Evolutionary conservation across 371 early-diverging fungal species (phyloP).

Genomic region (Globomyces sp.): DNA sequence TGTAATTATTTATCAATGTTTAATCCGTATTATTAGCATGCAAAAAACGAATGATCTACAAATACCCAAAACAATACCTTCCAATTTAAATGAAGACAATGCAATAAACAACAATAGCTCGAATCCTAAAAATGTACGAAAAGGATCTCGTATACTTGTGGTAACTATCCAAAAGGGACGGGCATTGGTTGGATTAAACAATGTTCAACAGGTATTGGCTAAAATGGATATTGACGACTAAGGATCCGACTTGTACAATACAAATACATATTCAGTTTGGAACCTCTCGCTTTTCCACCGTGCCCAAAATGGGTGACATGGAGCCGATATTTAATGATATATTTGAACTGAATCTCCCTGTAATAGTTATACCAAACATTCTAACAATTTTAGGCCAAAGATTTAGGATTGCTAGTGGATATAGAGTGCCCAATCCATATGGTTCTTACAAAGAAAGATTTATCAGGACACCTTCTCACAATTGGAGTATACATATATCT

Average conservation of each 20-base stretch:
- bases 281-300: slow-evolving; percentile 24
- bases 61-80: background rate
- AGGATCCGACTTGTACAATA: slow-evolving; percentile 32
- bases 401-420: slow-evolving; percentile 22
- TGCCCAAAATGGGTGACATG: slow-evolving; percentile 25
- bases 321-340: slow-evolving; percentile 35
- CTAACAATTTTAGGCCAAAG: slow-evolving; percentile 18
- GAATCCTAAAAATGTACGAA: background rate
- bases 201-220: slow-evolving; percentile 26
- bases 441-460: slow-evolving; percentile 26
- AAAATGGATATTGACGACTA: background rate
- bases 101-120: background rate
- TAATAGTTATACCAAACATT: slow-evolving; percentile 2
- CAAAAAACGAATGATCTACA: background rate
- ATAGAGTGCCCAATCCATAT: slow-evolving; percentile 21
- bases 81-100: background rate
- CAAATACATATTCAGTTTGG: slow-evolving; percentile 25
- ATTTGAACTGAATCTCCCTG: slow-evolving; percentile 33
- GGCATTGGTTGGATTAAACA: slow-evolving; percentile 32
- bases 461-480: background rate
- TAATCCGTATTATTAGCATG: background rate
- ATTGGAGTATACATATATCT: background rate
- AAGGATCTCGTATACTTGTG: slow-evolving; percentile 11
- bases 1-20: background rate
- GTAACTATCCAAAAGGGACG: slow-evolving; percentile 23